phyloP scores from a whole-genome alignment of 257 asterid species.

The Leonotis leonurus region DNA sequence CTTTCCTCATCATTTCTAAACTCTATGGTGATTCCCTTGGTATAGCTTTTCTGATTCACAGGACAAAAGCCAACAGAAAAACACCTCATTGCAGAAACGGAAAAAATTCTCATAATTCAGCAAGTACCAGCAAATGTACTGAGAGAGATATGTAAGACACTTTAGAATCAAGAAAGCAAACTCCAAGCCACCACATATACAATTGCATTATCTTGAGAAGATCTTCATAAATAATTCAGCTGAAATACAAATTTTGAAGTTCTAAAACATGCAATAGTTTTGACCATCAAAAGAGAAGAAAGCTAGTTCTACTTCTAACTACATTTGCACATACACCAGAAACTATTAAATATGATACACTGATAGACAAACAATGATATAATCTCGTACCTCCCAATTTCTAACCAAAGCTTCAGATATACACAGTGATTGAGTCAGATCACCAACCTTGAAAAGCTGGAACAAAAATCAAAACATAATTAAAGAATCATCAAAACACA shows the following conservation, averaged over 20 bases:
- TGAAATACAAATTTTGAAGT: neutral
- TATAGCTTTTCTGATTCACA: constrained; percentile 75
- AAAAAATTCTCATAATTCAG: neutral
- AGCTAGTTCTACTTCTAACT: neutral
- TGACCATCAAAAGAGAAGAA: neutral
- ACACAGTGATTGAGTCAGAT: constrained; percentile 61
- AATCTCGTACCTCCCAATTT: constrained; percentile 58
- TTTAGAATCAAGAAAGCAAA: neutral
- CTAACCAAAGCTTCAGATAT: constrained; percentile 54
- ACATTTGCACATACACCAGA: neutral
- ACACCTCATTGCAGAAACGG: constrained; percentile 9
- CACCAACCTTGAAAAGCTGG: constrained; percentile 86
- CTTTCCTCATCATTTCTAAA: constrained; percentile 89
- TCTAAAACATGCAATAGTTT: neutral
- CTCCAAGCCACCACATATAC: neutral
- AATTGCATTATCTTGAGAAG: no score
- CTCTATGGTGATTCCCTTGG: constrained; percentile 82
- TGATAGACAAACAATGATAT: neutral
- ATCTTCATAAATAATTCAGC: neutral
- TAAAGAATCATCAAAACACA: constrained; percentile 9
- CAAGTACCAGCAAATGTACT: neutral
- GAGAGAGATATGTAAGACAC: neutral
- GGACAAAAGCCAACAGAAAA: constrained; percentile 29
- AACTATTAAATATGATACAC: neutral
- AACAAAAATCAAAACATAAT: constrained; percentile 9